Evolutionary conservation across 179 eudicot species (phyloP).

Genomic region (Silene noctiflora): DNA sequence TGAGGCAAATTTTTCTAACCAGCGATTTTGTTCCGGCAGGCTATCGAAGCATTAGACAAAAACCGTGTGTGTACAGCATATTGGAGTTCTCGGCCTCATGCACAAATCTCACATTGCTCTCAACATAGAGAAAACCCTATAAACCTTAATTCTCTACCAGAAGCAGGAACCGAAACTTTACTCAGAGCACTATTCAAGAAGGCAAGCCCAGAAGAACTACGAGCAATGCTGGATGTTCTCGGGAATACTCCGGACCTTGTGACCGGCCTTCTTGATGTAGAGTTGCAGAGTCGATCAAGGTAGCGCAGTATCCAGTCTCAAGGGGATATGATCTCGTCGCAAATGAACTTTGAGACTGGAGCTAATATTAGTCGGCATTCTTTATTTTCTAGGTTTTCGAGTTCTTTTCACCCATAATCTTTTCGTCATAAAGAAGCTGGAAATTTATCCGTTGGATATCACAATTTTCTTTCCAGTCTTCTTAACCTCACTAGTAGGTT

Average conservation of each 20-base stretch:
- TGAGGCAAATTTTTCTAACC: slow-evolving; percentile 25
- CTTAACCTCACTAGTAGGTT: slow-evolving; percentile 21
- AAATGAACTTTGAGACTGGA: slow-evolving; percentile 30
- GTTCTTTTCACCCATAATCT: not conserved
- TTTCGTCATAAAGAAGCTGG: slow-evolving; percentile 29
- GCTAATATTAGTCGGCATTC: slow-evolving; percentile 24
- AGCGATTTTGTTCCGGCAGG: slow-evolving; percentile 37
- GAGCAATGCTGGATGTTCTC: slow-evolving; percentile 41
- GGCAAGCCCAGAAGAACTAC: slow-evolving; percentile 71
- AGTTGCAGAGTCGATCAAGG: slow-evolving; percentile 48
- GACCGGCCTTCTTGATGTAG: slow-evolving; percentile 48
- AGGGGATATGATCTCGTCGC: slow-evolving; percentile 18
- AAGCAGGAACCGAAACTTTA: slow-evolving; percentile 38
- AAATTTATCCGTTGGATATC: slow-evolving; percentile 23
- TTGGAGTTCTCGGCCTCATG: slow-evolving; percentile 70
- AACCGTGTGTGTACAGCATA: slow-evolving; percentile 56
- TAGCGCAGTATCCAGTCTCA: slow-evolving; percentile 35
- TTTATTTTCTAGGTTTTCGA: slow-evolving; percentile 12
- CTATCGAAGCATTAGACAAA: slow-evolving; percentile 65
- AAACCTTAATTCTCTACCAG: slow-evolving; percentile 18
- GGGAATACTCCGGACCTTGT: slow-evolving; percentile 26
- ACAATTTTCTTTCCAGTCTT: slow-evolving; percentile 31
- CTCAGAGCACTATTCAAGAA: slow-evolving; percentile 64
- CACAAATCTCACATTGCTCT: slow-evolving; percentile 49
- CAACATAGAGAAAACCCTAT: slow-evolving; percentile 28